These are phyloP conservation scores for Albatrellus ellisii DNA, from an alignment of 768 basidiomycete genomes.

Conservation along the genomic window DNA sequence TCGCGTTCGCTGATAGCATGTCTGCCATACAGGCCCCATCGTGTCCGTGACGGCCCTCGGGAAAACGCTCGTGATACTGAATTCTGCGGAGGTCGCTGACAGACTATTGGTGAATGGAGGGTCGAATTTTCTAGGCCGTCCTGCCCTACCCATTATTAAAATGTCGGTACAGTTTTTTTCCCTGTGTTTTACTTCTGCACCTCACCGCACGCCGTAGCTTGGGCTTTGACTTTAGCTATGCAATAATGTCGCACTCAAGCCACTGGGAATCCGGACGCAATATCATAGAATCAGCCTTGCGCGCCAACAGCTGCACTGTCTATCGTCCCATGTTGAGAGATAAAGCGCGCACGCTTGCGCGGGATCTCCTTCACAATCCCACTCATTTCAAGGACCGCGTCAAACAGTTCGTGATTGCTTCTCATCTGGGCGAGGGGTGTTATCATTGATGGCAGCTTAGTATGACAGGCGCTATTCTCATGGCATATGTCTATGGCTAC, in stretches of 20 bases:
- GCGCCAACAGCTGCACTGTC: neutral
- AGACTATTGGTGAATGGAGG: neutral
- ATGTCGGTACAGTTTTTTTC: neutral
- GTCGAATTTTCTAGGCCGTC: neutral
- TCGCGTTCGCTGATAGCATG: neutral
- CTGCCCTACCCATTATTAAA: neutral
- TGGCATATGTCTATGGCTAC: slow-evolving; percentile 35
- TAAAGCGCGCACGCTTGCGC: neutral
- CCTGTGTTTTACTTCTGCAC: neutral
- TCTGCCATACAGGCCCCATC: no score
- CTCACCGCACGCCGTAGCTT: neutral
- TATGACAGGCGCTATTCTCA: slow-evolving; percentile 26
- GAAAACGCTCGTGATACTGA: neutral
- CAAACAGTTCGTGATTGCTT: neutral
- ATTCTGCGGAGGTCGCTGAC: neutral
- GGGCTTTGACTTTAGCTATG: neutral
- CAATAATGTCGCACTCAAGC: neutral
- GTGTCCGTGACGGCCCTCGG: neutral
- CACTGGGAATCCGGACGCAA: neutral
- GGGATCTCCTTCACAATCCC: neutral
- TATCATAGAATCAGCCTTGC: neutral
- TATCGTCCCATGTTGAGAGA: neutral
- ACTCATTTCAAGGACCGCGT: neutral
- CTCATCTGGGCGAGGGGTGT: neutral
- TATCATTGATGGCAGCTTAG: slow-evolving; percentile 14